phyloP scores from a whole-genome alignment of 305 asterid species.

The Andrographis paniculata region DNA sequence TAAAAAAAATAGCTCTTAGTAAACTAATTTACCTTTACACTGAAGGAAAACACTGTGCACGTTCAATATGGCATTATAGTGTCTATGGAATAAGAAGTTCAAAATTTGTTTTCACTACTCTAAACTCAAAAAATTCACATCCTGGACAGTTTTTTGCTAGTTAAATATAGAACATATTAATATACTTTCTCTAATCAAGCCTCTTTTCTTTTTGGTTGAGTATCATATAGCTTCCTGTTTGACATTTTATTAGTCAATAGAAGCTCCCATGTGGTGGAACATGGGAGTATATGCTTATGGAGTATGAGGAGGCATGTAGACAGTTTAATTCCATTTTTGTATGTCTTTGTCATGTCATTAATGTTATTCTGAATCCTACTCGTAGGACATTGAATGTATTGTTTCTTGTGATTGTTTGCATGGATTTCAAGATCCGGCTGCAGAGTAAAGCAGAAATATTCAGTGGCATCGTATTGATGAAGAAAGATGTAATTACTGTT shows the following conservation, averaged over 20 bases:
- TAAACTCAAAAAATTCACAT: too few species aligned
- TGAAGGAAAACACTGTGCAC: background rate
- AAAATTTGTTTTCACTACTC: too few species aligned
- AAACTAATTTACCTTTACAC: background rate
- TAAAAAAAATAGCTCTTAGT: background rate
- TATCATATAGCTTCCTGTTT: background rate
- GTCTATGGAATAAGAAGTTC: background rate
- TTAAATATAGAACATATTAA: too few species aligned
- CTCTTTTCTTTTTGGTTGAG: background rate
- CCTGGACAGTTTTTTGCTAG: too few species aligned
- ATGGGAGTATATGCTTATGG: background rate
- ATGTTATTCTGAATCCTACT: too few species aligned
- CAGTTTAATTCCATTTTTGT: background rate
- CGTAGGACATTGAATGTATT: background rate
- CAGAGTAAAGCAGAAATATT: slow-evolving; percentile 43
- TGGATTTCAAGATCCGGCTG: slow-evolving; percentile 53
- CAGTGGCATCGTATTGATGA: slow-evolving; percentile 63
- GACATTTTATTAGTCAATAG: too few species aligned
- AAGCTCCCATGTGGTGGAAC: background rate
- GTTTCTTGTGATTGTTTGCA: slow-evolving; percentile 17
- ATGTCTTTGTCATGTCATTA: background rate
- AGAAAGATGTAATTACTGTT: slow-evolving; percentile 36
- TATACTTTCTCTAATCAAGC: too few species aligned
- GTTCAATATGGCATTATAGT: background rate
- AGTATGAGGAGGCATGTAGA: background rate